Evolutionary conservation across 768 basidiomycete species (phyloP), one percentile per base, ranked within the genome.

Genomic region (Lentinula detonsa): DNA sequence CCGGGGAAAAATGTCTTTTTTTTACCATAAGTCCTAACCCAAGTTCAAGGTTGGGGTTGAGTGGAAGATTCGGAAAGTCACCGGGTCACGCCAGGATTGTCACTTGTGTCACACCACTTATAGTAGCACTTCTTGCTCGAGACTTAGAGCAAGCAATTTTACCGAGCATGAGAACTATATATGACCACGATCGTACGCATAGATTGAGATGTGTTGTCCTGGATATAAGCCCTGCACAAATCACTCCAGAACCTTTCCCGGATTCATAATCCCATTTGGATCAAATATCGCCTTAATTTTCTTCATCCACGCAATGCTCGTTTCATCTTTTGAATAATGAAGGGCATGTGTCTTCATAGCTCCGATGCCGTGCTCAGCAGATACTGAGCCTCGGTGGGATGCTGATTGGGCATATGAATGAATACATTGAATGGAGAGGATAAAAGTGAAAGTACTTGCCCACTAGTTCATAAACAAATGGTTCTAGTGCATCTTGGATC

Each of bases 341-440:
- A 98, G 83, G 15, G 93, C 92, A 60, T 90, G 86, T 0, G 91
- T 90, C 77, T 98, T 98, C 90, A 93, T 93, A 0, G 88, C 82
- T n/a, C 96, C 95, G 57, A 99, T 87, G 5, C 96, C 96, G 71
- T 99, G 96, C 70, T 99, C 96, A 1, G 96, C 96, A 5, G 95
- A 98, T 65, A 99, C 85, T 0, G 96, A 98, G 7, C 96, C 96
- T 55, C 86, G 83, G 69, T 90, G 82, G 1, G 84, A 85, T 18
- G 86, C 90, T 93, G 46, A 21, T 21, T 7, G 21, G 21, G 63
- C 21, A 37, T 42, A 18, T 18, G 18, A 48, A 21, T 49, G 42
- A 33, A 35, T 43, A 39, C 1, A 35, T 55, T 40, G 7, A 35
- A 61, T 37, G 21, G 33, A 13, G 8, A 16, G 37, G 8, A 21